phyloP scores from a whole-genome alignment of 2,329 filamentous ascomycete species.

The Epichloe sibirici region DNA sequence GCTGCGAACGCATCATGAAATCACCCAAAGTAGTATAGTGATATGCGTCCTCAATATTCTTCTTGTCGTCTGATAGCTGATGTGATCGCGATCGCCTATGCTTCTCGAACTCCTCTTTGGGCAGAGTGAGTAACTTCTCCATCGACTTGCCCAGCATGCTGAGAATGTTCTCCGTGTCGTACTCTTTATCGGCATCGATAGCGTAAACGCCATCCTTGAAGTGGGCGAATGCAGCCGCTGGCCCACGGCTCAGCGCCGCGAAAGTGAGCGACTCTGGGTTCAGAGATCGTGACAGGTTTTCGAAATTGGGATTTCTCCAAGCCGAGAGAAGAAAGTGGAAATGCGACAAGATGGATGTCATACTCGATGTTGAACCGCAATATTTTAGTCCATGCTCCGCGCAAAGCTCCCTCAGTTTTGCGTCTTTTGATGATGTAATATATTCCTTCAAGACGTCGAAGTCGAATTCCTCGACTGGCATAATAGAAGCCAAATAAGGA shows the following conservation, averaged over 20 bases:
- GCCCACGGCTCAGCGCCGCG: conserved; percentile 59
- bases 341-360: conserved; percentile 77
- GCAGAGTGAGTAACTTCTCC: conserved; percentile 84
- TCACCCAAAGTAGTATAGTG: conserved; percentile 81
- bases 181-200: conserved; percentile 92
- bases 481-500: conserved; percentile 82
- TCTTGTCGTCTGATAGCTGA: conserved; percentile 59
- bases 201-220: conserved; percentile 80
- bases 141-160: conserved; percentile 91
- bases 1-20: conserved; percentile 87
- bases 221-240: conserved; percentile 69
- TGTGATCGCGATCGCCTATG: conserved; percentile 61
- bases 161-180: conserved; percentile 71
- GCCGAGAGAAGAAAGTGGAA: conserved; percentile 85
- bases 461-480: conserved; percentile 88
- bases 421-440: conserved; percentile 82
- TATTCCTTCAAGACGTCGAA: conserved; percentile 78
- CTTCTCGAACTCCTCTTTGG: conserved; percentile 72
- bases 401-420: conserved; percentile 56
- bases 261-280: conserved; percentile 49
- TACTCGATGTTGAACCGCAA: conserved; percentile 91
- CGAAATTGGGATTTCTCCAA: conserved; percentile 62
- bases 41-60: conserved; percentile 62
- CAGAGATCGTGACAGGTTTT: conserved; percentile 57
- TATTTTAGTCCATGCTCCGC: conserved; percentile 61